phyloP scores from a whole-genome alignment of 768 basidiomycete genomes.

The Tremella yokohamensis region DNA sequence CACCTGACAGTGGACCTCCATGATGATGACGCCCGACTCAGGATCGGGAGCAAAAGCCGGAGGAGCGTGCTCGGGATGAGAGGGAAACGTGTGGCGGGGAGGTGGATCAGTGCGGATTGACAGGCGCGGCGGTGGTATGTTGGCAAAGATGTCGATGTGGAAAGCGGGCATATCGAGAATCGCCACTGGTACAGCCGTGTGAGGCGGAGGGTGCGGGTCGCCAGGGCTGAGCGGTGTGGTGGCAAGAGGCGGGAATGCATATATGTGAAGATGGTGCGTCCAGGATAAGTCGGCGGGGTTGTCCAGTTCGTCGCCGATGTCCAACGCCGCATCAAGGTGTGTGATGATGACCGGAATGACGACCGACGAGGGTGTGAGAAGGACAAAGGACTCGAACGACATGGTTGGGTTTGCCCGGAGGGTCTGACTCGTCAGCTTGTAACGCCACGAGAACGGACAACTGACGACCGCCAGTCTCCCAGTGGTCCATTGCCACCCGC shows the following conservation, averaged over 20 bases:
- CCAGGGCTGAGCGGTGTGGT: slow-evolving; percentile 1
- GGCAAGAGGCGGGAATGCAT: slow-evolving; percentile 42
- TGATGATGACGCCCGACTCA: slow-evolving; percentile 36
- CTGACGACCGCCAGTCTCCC: slow-evolving; percentile 37
- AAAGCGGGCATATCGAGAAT: slow-evolving; percentile 40
- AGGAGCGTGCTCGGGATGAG: slow-evolving; percentile 25
- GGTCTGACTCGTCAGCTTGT: slow-evolving; percentile 21
- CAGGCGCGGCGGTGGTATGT: slow-evolving; percentile 40
- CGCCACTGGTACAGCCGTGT: slow-evolving; percentile 34
- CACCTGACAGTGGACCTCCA: slow-evolving; percentile 42
- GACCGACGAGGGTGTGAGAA: slow-evolving; percentile 36
- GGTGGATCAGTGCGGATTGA: slow-evolving; percentile 48
- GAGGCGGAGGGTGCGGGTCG: slow-evolving; percentile 35
- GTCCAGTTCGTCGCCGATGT: slow-evolving; percentile 27
- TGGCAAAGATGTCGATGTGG: slow-evolving; percentile 19
- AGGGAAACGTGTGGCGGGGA: slow-evolving; percentile 42
- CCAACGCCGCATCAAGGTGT: slow-evolving; percentile 27
- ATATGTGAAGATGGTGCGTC: slow-evolving; percentile 39
- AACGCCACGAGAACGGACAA: slow-evolving; percentile 1
- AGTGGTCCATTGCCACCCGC: slow-evolving; percentile 47
- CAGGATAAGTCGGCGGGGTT: slow-evolving; percentile 30
- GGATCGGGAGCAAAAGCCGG: slow-evolving; percentile 38
- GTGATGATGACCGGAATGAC: slow-evolving; percentile 38
- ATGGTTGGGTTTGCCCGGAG: slow-evolving; percentile 27
- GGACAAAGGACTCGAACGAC: slow-evolving; percentile 41